phyloP scores from a whole-genome alignment of 805 yeast genomes.

The Yarrowia divulgata region DNA sequence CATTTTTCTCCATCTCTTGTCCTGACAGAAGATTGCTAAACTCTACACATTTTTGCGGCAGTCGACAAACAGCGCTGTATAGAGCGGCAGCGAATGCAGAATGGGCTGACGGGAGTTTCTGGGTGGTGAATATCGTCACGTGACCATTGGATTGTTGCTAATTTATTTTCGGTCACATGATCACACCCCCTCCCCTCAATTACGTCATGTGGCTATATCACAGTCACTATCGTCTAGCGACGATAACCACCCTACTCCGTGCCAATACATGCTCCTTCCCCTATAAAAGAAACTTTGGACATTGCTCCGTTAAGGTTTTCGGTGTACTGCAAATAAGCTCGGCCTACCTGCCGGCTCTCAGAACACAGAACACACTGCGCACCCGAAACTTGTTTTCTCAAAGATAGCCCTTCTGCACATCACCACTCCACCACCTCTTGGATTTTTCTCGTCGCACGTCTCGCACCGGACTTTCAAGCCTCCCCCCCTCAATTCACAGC shows the following conservation, averaged over 20 bases:
- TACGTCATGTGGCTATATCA: no score
- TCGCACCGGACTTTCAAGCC: neutral
- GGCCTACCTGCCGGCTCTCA: neutral
- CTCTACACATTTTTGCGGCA: constrained; percentile 19
- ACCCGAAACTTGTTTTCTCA: neutral
- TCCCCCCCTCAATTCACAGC: neutral
- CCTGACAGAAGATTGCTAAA: constrained; percentile 16
- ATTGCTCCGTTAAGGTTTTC: neutral
- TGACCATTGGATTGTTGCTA: no score
- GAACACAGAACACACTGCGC: neutral
- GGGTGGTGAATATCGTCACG: neutral
- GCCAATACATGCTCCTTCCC: neutral
- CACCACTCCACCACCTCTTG: neutral
- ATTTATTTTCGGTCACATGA: no score
- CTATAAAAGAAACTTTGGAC: neutral
- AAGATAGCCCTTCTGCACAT: constrained; percentile 12
- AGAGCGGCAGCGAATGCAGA: neutral
- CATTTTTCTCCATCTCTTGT: neutral
- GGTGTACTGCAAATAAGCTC: neutral
- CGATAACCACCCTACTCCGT: neutral
- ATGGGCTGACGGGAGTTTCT: no score
- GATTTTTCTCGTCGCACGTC: neutral
- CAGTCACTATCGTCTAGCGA: no score
- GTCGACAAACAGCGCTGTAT: constrained; percentile 14
- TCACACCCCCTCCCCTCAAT: no score